Percentiles rank a stretch among this genome's conserved stretches.
These are phyloP conservation scores for Tetradesmus lagerheimii DNA, from an alignment of 139 green algal genomes.

Conservation along the genomic window DNA sequence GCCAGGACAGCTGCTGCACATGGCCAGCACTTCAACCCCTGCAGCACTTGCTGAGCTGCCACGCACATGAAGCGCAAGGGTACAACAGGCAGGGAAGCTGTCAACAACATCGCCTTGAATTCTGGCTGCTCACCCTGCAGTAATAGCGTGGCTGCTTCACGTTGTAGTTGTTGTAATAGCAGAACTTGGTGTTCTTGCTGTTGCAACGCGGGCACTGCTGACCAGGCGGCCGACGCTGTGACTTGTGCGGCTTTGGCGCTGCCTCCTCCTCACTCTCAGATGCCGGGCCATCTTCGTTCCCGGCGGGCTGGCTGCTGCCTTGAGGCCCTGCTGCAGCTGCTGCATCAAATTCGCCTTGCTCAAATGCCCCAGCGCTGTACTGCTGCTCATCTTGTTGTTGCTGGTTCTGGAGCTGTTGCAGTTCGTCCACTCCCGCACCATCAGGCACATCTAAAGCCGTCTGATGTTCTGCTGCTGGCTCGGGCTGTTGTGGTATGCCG, in stretches of 20 bases:
- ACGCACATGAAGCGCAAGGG: neutral
- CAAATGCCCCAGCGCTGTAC: neutral
- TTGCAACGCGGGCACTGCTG: conserved; percentile 85
- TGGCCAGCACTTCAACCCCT: too few relatives aligned
- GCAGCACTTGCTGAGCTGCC: neutral
- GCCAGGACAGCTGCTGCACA: neutral
- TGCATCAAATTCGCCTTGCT: neutral
- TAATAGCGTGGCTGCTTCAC: conserved; percentile 93
- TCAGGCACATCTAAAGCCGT: neutral
- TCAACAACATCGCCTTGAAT: neutral
- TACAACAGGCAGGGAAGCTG: neutral
- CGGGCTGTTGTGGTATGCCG: neutral
- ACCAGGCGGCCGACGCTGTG: neutral
- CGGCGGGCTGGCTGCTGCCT: neutral
- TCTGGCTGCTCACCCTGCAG: conserved; percentile 78
- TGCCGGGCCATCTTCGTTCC: neutral
- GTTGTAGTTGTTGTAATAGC: conserved; percentile 99
- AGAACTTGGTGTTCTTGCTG: conserved; percentile 94
- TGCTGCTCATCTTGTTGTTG: neutral
- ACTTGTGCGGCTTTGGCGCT: neutral
- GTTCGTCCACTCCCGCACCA: neutral
- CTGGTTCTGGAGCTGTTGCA: neutral
- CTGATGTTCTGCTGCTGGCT: neutral
- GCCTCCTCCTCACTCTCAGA: neutral
- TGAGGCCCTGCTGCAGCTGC: neutral